Base-by-base conservation (phyloP, 176 grass and related monocot genomes). In the Carex littledalei region DNA sequence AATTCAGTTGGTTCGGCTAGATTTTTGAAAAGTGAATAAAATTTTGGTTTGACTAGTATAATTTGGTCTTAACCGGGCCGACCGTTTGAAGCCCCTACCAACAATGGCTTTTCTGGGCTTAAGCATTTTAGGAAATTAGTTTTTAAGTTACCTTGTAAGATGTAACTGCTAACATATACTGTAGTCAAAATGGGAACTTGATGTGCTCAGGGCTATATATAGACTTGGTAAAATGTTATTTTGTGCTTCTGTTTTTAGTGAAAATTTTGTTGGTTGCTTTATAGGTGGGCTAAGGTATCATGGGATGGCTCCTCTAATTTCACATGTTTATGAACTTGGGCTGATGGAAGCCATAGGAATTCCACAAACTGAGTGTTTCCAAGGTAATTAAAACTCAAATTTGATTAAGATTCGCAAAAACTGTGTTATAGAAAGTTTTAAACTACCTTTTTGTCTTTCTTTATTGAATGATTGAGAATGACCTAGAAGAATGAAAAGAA, bases 291-390 rank as follows among this genome's bases (percentile, higher is more conserved):
- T 98, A 70, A 91, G 95, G 35, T 95, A 98, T 74, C 95, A 98
- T 90, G 95, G 95, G 63, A 98, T 98, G 95, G 93, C 95, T 4
- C 93, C 95, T 54, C 80, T 98, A 29, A 89, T 98, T 84, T 98
- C 95, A 2, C 95, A 95, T 81, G 91, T 95, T 20, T 98, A 95
- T 9, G 91, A 98, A 79, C 85, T 94, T 32, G 95, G 95, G 3
- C 84, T 92, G 87, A 92, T 95, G 91, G 89, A 98, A 41, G 93
- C 93, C 26, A 41, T 92, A 58, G 63, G 92, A 34, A 91, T 98
- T 63, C 93, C 91, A 22, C 95, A 98, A 83, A 98, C 68, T 4
- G 95, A 98, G 80, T 98, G 95, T 76, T 98, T 98, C 72, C 52
- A 93, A 85, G 95, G 95, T 94, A 88, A 60, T 53, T 39, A 43